Base-by-base conservation (phyloP, 495 filamentous ascomycete species). In the Cryomyces minteri region DNA sequence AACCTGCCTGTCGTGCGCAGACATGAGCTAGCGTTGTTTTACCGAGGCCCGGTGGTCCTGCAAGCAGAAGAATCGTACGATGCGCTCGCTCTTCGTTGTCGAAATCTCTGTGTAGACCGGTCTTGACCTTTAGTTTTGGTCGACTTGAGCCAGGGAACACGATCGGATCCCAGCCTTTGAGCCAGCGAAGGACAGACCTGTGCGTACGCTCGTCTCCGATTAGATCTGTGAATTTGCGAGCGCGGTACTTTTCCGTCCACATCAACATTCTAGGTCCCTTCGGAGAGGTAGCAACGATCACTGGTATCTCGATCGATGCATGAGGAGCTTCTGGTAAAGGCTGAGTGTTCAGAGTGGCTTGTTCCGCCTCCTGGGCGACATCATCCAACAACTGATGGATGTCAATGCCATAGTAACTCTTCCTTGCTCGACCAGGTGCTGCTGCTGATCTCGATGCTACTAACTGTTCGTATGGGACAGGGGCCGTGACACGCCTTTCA, bases 11-110 rank as follows among this genome's bases (percentile, higher is more conserved):
- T 52, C 69, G 77, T 0, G 90, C 90, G 58, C 90, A 95, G 6
- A 98, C 90, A 62, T 98, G 90, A 2, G 90, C 92, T 31, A 98
- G 60, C 0, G 90, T 98, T 0, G 90, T 98, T 66, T 98, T 98
- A 9, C 90, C 90, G 10, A 98, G 67, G 4, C 90, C 90, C 2
- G 90, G 88, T 6, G 88, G 84, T 0, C 90, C 90, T 34, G 86
- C 84, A 2, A 98, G 65, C 53, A 98, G 68, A 32, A 98, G 66
- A 30, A 98, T 84, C 58, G 95, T 96, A 44, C 80, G 68, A 50
- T 88, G 83, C 12, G 72, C 62, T 41, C 69, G 76, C 53, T 84
- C 80, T 45, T 84, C 74, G 28, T 30, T 41, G 28, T 77, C 72
- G 0, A 61, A 63, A 8, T 70, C 62, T 25, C 62, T 57, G 7